Evolutionary conservation across 1,139 yeast species (phyloP), one percentile per base, ranked within the genome.

Genomic region (Candida tropicalis): DNA sequence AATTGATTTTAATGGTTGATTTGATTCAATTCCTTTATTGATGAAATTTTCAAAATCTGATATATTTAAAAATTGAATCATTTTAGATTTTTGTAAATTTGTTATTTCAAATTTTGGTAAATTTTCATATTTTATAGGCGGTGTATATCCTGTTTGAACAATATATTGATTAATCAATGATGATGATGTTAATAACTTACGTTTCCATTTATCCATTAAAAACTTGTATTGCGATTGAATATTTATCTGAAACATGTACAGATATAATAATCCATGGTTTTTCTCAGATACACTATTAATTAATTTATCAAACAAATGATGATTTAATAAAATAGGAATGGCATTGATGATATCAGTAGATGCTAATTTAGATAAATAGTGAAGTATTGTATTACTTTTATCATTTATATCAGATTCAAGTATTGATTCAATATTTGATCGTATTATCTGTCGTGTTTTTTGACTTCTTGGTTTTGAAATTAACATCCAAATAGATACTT

Each of bases 91-190:
- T 18, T 66, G 68, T 4, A 5, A 32, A n/a, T 47, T 49, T 4
- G 39, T 39, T 3, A 48, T 55, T 5, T 46, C 41, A 1, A 54
- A 49, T 24, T 52, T 50, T 15, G 59, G 52, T 1, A 66, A 59
- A 44, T 70, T 62, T 44, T 68, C 73, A 75, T 75, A 71, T 43
- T 59, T 62, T 13, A 31, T 11, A 1, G 75, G 66, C 28, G 62
- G 53, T 3, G 65, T 40, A 46, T 60, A 54, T 0, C 79, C 79
- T 0, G 77, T 71, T 40, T 72, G 54, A 4, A 64, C 63, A 3
- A 70, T 58, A 44, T 18, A 64, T 44, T 34, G 62, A 60, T 2
- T 66, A 56, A 1, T 76, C 75, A 7, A 46, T 49, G 26, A 56
- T 44, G 24, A 11, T 12, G 20, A 11, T 6, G 20, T 8, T 16